Base-by-base conservation (phyloP, 345 rosid species). In the Lagerstroemia speciosa region DNA sequence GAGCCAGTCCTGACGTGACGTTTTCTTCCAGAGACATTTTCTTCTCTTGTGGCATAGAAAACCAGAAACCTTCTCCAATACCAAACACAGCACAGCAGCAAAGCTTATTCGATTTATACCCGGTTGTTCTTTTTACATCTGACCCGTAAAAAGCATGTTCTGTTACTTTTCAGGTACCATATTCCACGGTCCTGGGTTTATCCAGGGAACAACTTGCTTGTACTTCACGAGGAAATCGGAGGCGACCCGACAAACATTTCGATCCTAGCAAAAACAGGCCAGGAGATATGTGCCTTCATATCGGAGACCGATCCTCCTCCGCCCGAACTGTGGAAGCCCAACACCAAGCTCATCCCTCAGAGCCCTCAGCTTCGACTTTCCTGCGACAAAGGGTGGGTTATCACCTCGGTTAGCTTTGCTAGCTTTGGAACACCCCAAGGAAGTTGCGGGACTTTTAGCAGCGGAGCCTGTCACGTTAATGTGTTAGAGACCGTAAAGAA, bases 401-500 rank as follows among this genome's bases (percentile, higher is more conserved):
- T 85, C 71, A 55, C 79, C 66, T 69, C 80, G 1, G 65, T 87
- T 64, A 79, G 53, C 69, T 87, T 85, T 67, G 86, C 88, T n/a
- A 79, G 86, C 73, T 85, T 79, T 31, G 93, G 89, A 58, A 76
- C 77, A 76, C 87, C 89, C 60, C 74, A 68, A 67, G 93, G 93
- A 69, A 69, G 71, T 24, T 85, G 88, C 52, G 89, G 93, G 68
- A 62, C 78, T 19, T 73, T 83, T 63, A 69, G 52, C 5, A 71
- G 48, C 20, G 89, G 89, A 70, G 12, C 60, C 46, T 87, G 89
- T 53, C 88, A 87, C 40, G 69, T 76, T 8, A 70, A 82, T 30
- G 41, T 78, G 65, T 24, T 69, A 65, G 37, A 79, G 7, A 40
- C 72, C 27, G 76, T 79, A 69, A 74, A 75, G 68, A 66, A 82